These are phyloP conservation scores for Davidsoniella virescens DNA, from an alignment of 2,329 filamentous ascomycete species.

Conservation along the genomic window DNA sequence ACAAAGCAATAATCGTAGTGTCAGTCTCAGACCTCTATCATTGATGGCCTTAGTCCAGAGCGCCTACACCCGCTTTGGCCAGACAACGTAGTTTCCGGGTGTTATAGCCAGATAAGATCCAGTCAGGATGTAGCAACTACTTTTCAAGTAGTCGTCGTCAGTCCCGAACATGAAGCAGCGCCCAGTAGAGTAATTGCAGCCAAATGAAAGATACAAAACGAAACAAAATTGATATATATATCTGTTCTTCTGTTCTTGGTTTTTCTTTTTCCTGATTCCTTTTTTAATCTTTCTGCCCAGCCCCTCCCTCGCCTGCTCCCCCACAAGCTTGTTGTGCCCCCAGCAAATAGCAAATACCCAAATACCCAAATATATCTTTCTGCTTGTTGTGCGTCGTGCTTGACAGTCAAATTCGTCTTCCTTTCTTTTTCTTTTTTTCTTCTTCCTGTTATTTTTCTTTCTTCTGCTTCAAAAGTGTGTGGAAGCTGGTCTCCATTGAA, in stretches of 20 bases:
- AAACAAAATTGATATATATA: background rate
- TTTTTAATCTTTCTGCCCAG: constrained; percentile 1
- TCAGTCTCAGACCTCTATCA: no score
- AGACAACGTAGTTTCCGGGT: no score
- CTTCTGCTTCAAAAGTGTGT: background rate
- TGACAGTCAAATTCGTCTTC: background rate
- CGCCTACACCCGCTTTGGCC: no score
- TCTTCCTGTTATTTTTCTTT: background rate
- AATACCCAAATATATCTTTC: background rate
- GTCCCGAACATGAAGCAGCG: no score
- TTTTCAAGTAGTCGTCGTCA: no score
- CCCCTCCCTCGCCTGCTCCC: background rate
- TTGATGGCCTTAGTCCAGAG: no score
- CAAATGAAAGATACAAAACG: background rate
- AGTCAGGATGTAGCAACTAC: background rate
- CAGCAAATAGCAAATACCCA: background rate
- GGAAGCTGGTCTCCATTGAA: background rate
- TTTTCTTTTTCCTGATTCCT: background rate
- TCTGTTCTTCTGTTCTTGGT: background rate
- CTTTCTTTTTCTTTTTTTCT: constrained; percentile 1
- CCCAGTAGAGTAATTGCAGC: background rate
- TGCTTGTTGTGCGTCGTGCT: background rate
- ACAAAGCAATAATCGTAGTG: no score
- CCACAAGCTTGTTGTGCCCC: background rate
- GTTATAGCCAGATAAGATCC: background rate